Evolutionary conservation across 1,139 yeast species (phyloP).

Genomic region (Torulaspora pretoriensis): DNA sequence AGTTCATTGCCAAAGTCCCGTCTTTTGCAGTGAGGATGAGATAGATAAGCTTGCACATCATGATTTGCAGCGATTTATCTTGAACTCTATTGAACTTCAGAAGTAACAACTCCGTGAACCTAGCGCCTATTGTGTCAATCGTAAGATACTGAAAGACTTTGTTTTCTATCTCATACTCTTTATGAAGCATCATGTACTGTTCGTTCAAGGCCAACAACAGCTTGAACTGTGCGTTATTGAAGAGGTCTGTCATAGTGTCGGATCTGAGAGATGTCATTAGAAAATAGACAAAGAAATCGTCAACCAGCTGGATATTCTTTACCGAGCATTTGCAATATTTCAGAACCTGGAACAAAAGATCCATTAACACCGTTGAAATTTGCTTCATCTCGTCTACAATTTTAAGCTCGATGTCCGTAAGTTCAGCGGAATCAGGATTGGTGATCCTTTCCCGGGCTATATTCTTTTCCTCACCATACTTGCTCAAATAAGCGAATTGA

Average conservation of each 20-base stretch:
- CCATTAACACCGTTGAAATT: conserved; percentile 45
- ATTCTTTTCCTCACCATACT: conserved; percentile 29
- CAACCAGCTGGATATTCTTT: conserved; percentile 46
- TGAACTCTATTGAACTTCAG: conserved; percentile 68
- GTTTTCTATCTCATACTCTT: conserved; percentile 42
- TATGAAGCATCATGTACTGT: conserved; percentile 68
- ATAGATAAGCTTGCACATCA: conserved; percentile 75
- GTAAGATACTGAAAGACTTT: conserved; percentile 48
- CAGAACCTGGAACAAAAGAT: conserved; percentile 51
- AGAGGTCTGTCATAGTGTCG: conserved; percentile 54
- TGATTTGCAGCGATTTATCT: conserved; percentile 66
- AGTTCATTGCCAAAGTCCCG: conserved; percentile 50
- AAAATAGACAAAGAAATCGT: conserved; percentile 49
- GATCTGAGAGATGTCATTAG: conserved; percentile 41
- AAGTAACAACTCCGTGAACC: conserved; percentile 52
- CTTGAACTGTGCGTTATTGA: conserved; percentile 69
- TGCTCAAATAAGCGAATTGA: conserved; percentile 34
- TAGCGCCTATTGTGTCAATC: conserved; percentile 39
- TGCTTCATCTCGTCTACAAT: conserved; percentile 37
- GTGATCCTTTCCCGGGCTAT: conserved; percentile 16
- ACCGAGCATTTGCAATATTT: conserved; percentile 44
- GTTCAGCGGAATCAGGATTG: conserved; percentile 24
- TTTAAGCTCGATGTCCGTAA: conserved; percentile 32
- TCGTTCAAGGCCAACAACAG: conserved; percentile 74
- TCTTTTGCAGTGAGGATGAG: conserved; percentile 67